phyloP scores from a whole-genome alignment of 1,284 basidiomycete genomes.

The Sporisorium iseilematis-ciliati region DNA sequence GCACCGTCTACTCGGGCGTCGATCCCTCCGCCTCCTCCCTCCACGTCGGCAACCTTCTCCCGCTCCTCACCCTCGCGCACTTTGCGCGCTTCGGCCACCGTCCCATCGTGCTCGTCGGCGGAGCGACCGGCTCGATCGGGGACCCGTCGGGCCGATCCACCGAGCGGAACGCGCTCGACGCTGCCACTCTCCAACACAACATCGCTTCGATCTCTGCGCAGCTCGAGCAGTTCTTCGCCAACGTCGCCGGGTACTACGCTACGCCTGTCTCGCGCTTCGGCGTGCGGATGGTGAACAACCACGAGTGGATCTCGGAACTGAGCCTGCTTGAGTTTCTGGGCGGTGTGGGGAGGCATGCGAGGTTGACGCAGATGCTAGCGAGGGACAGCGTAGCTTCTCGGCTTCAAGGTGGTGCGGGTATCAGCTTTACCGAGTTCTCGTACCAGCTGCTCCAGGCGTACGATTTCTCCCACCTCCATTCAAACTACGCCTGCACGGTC shows the following conservation, averaged over 20 bases:
- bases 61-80: conserved; percentile 86
- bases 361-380: conserved; percentile 89
- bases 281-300: conserved; percentile 78
- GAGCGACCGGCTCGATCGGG: conserved; percentile 94
- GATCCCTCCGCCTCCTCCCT: conserved; percentile 91
- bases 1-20: conserved; percentile 85
- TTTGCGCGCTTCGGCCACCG: conserved; percentile 86
- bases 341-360: conserved; percentile 81
- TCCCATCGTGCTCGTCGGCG: conserved; percentile 75
- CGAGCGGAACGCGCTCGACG: conserved; percentile 81
- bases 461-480: conserved; percentile 87
- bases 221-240: conserved; percentile 79
- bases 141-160: conserved; percentile 91
- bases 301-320: conserved; percentile 82
- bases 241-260: conserved; percentile 74
- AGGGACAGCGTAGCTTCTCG: conserved; percentile 82
- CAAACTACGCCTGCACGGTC: conserved; percentile 78
- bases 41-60: conserved; percentile 93
- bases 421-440: conserved; percentile 96
- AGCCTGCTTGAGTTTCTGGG: conserved; percentile 87
- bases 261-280: conserved; percentile 2
- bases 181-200: conserved; percentile 77
- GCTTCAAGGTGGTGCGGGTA: conserved; percentile 74
- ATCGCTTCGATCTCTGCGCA: conserved; percentile 77
- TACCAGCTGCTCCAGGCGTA: conserved; percentile 98